Evolutionary conservation across 768 basidiomycete genomes (phyloP), one percentile per base, ranked within the genome.

Genomic region (Amanita jacksonii): DNA sequence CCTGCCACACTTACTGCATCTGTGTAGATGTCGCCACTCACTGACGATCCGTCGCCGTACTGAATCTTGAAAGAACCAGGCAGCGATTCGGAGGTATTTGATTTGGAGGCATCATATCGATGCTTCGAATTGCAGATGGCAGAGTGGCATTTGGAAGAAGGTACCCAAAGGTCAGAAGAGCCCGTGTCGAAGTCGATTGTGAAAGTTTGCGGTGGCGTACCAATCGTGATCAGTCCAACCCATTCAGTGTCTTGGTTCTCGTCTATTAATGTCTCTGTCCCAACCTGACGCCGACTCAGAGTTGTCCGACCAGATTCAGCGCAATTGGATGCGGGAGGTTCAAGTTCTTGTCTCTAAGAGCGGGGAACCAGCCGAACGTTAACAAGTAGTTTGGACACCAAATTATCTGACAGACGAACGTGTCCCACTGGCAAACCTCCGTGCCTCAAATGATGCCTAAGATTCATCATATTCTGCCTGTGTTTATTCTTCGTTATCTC

Each of bases 11-110:
- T 51, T n/a, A 73, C 66, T 1, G 54, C 57, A 45, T 73, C 72
- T 16, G 56, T 66, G 73, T 20, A 67, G 52, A 25, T 55, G 49
- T 1, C 33, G 3, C 73, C 72, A 15, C 46, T 41, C 12, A 68
- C 66, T 5, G 55, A 51, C 3, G 67, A 68, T 4, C 67, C 66
- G 45, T 75, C 71, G 2, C 65, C 71, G 40, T 73, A 76, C 20
- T 39, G 0, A 19, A 73, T 59, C 1, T 49, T 43, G 52, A 74
- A 70, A 0, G 24, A 46, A 9, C 46, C 46, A 2, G 23, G 32
- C 22, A 24, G 34, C 12, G 13, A 2, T 8, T 13, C 47, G 30
- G 16, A 42, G 5, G 49, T 43, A 51, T 24, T 28, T 54, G 41
- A 45, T 57, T 43, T 7, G 43, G 36, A 18, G 7, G 70, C 56